Base-by-base conservation (phyloP, 129 eudicot species). In the Escallonia herrerae region DNA sequence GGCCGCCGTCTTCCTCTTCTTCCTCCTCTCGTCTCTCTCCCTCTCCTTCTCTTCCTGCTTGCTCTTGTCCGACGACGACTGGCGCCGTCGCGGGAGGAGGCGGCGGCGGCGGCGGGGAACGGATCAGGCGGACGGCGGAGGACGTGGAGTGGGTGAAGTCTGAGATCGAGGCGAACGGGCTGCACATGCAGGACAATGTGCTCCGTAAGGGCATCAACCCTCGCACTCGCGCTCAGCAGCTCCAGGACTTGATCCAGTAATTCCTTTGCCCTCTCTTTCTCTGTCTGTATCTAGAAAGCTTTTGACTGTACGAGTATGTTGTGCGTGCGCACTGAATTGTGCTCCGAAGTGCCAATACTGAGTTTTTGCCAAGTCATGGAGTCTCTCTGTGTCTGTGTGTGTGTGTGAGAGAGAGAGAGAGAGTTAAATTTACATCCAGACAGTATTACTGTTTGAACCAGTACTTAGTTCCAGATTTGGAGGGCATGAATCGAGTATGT, bases 131-230 rank as follows among this genome's bases (percentile, higher is more conserved):
- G 0, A 74, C 81, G 13, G 14, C 11, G 6, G 89, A 93, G 33
- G 98, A 93, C 79, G 70, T 93, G 40, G 65, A 76, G 13, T 93
- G 98, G 98, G 85, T 88, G 15, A 93, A 82, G 65, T 47, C 51
- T 39, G 95, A 79, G 84, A 86, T 93, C 82, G 71, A 80, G 61
- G 67, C 77, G 3, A 93, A 93, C 64, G 96, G 96, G 15, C 72
- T 93, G 42, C 98, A 76, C 69, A 87, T 93, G 96, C 89, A 80
- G 12, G 89, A 85, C 39, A 93, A 93, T 80, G 85, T 87, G 48
- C 86, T 88, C 40, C 95, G 98, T 3, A 93, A 93, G 63, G 98
- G 98, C 59, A 93, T 93, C 22, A 93, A 93, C 71, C 98, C 98
- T 43, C 95, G 98, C 3, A 93, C 98, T 63, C 85, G 98, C 15